These are phyloP conservation scores for Grosmannia clavigera DNA, from an alignment of 2,329 filamentous ascomycete genomes.

Conservation along the genomic window DNA sequence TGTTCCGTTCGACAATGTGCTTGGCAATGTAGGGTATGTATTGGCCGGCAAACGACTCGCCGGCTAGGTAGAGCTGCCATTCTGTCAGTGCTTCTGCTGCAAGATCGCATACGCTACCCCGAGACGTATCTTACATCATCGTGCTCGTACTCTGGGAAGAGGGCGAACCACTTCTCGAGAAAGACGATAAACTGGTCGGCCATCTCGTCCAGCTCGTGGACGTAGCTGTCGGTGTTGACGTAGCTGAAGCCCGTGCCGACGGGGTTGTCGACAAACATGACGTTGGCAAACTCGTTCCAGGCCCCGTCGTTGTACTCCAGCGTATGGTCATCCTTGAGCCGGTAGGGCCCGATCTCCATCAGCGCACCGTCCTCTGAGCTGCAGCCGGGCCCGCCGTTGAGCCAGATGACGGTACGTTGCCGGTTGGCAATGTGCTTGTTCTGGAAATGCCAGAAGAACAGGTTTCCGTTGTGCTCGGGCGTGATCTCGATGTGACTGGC, in stretches of 20 bases:
- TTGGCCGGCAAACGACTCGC: slow-evolving; percentile 94
- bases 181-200: slow-evolving; percentile 78
- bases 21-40: slow-evolving; percentile 96
- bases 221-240: slow-evolving; percentile 76
- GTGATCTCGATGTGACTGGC: slow-evolving; percentile 81
- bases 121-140: slow-evolving; percentile 61
- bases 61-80: slow-evolving; percentile 74
- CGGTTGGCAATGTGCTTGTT: slow-evolving; percentile 90
- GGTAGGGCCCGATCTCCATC: slow-evolving; percentile 93
- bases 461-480: slow-evolving; percentile 72
- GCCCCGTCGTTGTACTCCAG: slow-evolving; percentile 81
- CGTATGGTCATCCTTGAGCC: slow-evolving; percentile 60
- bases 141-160: slow-evolving; percentile 84
- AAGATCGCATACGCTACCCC: neutral
- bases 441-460: slow-evolving; percentile 98
- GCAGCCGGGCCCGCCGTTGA: slow-evolving; percentile 94
- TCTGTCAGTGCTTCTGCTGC: slow-evolving; percentile 13
- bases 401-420: slow-evolving; percentile 86
- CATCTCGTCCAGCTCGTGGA: slow-evolving; percentile 81
- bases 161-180: slow-evolving; percentile 75
- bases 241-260: slow-evolving; percentile 96
- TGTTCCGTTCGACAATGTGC: slow-evolving; percentile 80
- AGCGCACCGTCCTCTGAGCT: slow-evolving; percentile 93
- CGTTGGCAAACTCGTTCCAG: slow-evolving; percentile 96
- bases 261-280: slow-evolving; percentile 94